Percentiles rank a stretch among this genome's conserved stretches.
Conservation (phyloP, 768 basidiomycete genomes). For the Lactarius akahatsu region DNA sequence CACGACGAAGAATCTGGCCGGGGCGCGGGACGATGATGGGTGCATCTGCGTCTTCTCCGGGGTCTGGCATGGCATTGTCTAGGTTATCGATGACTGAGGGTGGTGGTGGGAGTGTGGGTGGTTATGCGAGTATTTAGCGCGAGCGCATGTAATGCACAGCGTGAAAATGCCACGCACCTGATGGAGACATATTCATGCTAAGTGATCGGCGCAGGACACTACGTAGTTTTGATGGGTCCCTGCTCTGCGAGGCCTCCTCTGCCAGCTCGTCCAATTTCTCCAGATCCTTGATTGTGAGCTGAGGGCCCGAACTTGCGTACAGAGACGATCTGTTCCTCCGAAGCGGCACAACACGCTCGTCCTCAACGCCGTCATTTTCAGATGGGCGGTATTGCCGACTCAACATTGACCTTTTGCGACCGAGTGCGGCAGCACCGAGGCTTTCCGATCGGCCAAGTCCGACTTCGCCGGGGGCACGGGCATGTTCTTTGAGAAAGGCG, state of each 20-base stretch:
- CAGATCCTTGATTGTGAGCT: conserved; percentile 91
- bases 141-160: not conserved
- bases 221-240: conserved; percentile 78
- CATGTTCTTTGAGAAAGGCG: conserved; percentile 92
- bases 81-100: conserved; percentile 59
- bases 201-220: conserved; percentile 81
- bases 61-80: conserved; percentile 59
- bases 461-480: conserved; percentile 54
- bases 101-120: conserved; percentile 6
- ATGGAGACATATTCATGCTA: conserved; percentile 81
- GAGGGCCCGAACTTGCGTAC: conserved; percentile 67
- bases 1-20: conserved; percentile 84
- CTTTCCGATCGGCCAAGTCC: conserved; percentile 46
- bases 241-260: conserved; percentile 81
- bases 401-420: conserved; percentile 89
- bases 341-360: conserved; percentile 62
- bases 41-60: conserved; percentile 80
- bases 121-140: conserved; percentile 5
- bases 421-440: conserved; percentile 51
- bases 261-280: conserved; percentile 92
- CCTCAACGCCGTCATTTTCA: conserved; percentile 71
- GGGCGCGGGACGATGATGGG: conserved; percentile 90
- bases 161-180: conserved; percentile 58
- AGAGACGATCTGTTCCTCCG: conserved; percentile 67
- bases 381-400: conserved; percentile 88